phyloP scores from a whole-genome alignment of 169 alveolate genomes.

The Miamiensis avidus region DNA sequence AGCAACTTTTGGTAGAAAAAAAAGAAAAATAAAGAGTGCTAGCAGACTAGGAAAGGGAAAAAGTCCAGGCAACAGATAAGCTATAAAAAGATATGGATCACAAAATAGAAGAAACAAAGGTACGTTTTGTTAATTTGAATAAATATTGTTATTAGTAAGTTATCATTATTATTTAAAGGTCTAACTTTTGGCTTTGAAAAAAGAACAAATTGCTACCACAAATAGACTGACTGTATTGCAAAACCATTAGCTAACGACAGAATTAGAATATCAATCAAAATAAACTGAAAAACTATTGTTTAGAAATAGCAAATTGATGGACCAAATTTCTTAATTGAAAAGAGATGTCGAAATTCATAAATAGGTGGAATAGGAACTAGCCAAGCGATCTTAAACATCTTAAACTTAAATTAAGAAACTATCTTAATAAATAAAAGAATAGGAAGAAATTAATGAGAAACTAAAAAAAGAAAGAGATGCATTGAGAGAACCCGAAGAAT shows the following conservation, averaged over 20 bases:
- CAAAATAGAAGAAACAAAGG: conserved; percentile 78
- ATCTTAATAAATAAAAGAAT: conserved; percentile 57
- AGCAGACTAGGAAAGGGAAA: conserved; percentile 76
- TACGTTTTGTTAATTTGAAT: conserved; percentile 11
- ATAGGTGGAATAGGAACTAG: conserved; percentile 83
- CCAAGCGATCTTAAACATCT: conserved; percentile 76
- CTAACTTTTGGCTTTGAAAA: conserved; percentile 67
- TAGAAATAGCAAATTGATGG: conserved; percentile 64
- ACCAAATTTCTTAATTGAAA: conserved; percentile 62
- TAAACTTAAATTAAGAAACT: conserved; percentile 69
- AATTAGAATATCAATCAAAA: conserved; percentile 80
- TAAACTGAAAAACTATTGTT: conserved; percentile 75
- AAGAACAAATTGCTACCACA: conserved; percentile 76
- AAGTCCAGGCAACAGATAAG: conserved; percentile 70
- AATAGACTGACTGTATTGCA: conserved; percentile 81
- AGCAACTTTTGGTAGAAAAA: conserved; percentile 63
- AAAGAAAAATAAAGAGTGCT: conserved; percentile 66
- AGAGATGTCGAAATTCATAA: conserved; percentile 86
- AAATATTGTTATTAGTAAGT: too few relatives aligned
- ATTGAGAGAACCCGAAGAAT: conserved; percentile 16
- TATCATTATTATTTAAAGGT: not conserved
- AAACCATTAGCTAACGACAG: conserved; percentile 83
- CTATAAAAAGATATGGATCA: conserved; percentile 80
- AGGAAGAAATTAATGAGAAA: conserved; percentile 49
- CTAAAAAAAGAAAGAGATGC: conserved; percentile 27